phyloP scores from a whole-genome alignment of 2,329 filamentous ascomycete species.

The Trichoderma guizhouense region DNA sequence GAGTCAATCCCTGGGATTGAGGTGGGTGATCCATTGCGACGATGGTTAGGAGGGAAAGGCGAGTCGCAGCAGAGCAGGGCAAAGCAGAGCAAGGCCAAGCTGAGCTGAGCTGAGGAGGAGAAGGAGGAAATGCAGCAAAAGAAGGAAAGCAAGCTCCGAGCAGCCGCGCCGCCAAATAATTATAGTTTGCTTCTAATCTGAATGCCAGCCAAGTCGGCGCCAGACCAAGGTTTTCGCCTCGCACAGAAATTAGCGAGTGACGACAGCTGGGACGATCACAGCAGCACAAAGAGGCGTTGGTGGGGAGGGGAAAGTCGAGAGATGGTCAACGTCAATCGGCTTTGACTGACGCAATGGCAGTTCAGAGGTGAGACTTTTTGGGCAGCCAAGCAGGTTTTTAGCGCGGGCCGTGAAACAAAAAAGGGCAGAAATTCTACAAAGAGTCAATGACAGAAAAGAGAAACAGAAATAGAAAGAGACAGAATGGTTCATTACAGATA shows the following conservation, averaged over 20 bases:
- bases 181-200: constrained; percentile 12
- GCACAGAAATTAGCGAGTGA: constrained; percentile 6
- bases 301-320: constrained; percentile 6
- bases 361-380: neutral
- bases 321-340: neutral
- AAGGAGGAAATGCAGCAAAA: neutral
- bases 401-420: neutral
- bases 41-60: neutral
- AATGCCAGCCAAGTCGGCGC: neutral
- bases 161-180: neutral
- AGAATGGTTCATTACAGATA: neutral
- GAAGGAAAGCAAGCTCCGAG: neutral
- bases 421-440: neutral
- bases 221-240: constrained; percentile 15
- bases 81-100: neutral
- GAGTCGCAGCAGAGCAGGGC: neutral
- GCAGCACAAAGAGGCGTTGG: constrained; percentile 10
- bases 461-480: neutral
- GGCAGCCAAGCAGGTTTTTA: neutral
- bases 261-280: constrained; percentile 8
- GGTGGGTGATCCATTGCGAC: constrained; percentile 32
- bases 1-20: constrained; percentile 22
- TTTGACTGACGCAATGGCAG: constrained; percentile 8
- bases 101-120: neutral
- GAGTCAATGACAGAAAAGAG: neutral